phyloP scores from a whole-genome alignment of 2,329 filamentous ascomycete genomes.

The Neoascochyta sp. region DNA sequence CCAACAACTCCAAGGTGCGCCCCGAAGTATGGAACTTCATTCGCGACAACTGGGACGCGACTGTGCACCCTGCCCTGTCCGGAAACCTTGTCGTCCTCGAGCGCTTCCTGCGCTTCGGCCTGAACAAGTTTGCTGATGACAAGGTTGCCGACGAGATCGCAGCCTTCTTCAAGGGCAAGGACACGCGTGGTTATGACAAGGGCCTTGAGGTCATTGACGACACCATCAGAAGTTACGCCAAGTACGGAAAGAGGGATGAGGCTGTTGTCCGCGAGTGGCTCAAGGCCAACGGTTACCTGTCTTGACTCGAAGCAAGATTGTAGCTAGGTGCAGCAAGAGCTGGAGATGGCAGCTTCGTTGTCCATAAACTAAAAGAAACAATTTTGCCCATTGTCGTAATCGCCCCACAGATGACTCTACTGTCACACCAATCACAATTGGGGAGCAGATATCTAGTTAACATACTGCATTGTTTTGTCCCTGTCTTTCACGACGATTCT shows the following conservation, averaged over 20 bases:
- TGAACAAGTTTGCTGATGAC: conserved; percentile 73
- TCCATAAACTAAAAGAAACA: too few relatives aligned
- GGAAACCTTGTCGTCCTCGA: conserved; percentile 85
- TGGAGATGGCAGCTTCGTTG: too few relatives aligned
- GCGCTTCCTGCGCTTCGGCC: conserved; percentile 73
- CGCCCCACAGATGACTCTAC: too few relatives aligned
- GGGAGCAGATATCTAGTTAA: too few relatives aligned
- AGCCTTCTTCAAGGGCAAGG: conserved; percentile 79
- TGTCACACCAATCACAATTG: too few relatives aligned
- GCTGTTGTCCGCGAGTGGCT: conserved; percentile 76
- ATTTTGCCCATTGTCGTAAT: too few relatives aligned
- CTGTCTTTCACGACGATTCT: too few relatives aligned
- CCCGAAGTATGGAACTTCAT: conserved; percentile 78
- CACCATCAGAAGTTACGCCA: conserved; percentile 76
- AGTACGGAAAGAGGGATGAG: conserved; percentile 76
- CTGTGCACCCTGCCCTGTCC: conserved; percentile 67
- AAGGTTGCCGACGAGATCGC: conserved; percentile 72
- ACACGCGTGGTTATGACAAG: conserved; percentile 81
- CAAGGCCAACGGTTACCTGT: conserved; percentile 54
- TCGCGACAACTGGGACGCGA: conserved; percentile 71
- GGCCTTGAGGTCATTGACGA: conserved; percentile 82
- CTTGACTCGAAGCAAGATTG: conserved; percentile 20
- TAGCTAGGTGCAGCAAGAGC: conserved; percentile 1
- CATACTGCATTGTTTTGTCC: too few relatives aligned
- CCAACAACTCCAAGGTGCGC: conserved; percentile 70